Percentiles rank a stretch among this genome's conserved stretches.
These are phyloP conservation scores for Evernia prunastri DNA, from an alignment of 495 filamentous ascomycete species.

Conservation along the genomic window DNA sequence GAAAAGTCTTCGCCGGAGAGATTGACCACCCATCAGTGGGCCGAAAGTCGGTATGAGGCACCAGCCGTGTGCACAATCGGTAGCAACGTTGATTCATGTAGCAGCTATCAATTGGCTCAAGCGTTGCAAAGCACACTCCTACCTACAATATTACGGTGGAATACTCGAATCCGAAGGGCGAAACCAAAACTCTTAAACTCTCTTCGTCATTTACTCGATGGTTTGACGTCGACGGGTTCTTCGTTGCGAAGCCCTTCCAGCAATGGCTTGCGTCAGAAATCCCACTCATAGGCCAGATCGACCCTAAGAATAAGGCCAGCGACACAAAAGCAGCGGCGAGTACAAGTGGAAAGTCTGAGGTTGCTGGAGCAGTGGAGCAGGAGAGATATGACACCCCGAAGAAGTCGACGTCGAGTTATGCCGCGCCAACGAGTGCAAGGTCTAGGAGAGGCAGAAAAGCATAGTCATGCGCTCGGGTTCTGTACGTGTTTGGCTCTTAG, in stretches of 20 bases:
- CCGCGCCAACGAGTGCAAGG: constrained; percentile 15
- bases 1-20: constrained; percentile 70
- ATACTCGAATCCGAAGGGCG: constrained; percentile 32
- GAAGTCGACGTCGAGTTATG: constrained; percentile 2
- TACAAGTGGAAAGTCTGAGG: constrained; percentile 3
- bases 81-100: constrained; percentile 7
- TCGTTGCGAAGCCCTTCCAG: constrained; percentile 79
- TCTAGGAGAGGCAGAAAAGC: constrained; percentile 14
- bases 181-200: constrained; percentile 40
- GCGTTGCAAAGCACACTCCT: constrained; percentile 67
- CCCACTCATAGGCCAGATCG: constrained; percentile 58
- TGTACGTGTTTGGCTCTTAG: neutral
- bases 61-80: neutral
- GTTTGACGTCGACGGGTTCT: constrained; percentile 77
- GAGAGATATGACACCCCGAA: constrained; percentile 14
- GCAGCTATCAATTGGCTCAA: constrained; percentile 61
- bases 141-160: constrained; percentile 65
- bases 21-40: constrained; percentile 50
- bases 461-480: neutral
- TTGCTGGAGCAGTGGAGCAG: constrained; percentile 13
- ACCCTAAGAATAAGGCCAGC: constrained; percentile 49
- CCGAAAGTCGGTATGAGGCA: constrained; percentile 1
- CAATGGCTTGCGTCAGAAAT: constrained; percentile 67
- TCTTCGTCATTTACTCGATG: constrained; percentile 71
- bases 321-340: constrained; percentile 7